These are phyloP conservation scores for Hypoxylon sp. DNA, from an alignment of 2,329 filamentous ascomycete species.

Conservation along the genomic window DNA sequence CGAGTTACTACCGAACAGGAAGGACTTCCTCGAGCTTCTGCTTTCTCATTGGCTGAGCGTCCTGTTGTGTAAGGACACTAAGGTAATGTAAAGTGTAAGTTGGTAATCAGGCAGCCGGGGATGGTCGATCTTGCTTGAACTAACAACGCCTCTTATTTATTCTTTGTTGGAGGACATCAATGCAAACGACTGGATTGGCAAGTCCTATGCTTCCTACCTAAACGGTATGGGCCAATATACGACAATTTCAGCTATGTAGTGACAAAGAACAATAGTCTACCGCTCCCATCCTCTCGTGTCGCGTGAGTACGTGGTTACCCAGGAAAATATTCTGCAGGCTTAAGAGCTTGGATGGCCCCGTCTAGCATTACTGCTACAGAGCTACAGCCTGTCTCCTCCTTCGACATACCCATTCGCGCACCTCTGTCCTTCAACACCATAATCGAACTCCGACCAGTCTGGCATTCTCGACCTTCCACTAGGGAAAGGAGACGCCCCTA, in stretches of 20 bases:
- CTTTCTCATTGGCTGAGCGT: conserved; percentile 11
- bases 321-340: not conserved
- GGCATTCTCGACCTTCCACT: not conserved
- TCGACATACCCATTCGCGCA: not conserved
- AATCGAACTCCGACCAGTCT: not conserved
- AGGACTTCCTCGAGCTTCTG: conserved; percentile 12
- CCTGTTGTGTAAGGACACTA: conserved; percentile 16
- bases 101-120: conserved; percentile 7
- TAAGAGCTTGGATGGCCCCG: not conserved
- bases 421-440: not conserved
- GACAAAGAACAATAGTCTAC: not conserved
- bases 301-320: not conserved
- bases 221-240: not conserved
- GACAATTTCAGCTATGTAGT: not conserved
- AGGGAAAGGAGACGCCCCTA: not conserved
- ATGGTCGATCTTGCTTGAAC: conserved; percentile 8
- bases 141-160: not conserved
- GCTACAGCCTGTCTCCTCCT: not conserved
- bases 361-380: not conserved
- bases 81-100: not conserved
- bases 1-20: conserved; percentile 18
- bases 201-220: not conserved
- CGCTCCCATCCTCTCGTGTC: not conserved
- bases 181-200: not conserved
- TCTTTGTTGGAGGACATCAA: not conserved